phyloP scores from a whole-genome alignment of 345 rosid species.

The Populus pruinosa region DNA sequence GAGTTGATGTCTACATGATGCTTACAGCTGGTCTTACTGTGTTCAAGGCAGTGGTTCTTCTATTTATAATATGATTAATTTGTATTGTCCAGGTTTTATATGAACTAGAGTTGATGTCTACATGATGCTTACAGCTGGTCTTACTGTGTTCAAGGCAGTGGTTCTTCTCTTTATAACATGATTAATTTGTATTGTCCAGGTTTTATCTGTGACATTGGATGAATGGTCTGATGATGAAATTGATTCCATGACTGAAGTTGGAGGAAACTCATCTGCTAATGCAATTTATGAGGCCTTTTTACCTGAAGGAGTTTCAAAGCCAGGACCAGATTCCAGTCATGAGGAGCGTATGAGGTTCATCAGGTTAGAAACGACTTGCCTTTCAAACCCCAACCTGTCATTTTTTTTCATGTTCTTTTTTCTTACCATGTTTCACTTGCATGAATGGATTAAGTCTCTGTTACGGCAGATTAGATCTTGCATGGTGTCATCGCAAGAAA shows the following conservation, averaged over 20 bases:
- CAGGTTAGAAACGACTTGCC: conserved; percentile 42
- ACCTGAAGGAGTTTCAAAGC: conserved; percentile 78
- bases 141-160: background rate
- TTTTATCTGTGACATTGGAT: conserved; percentile 90
- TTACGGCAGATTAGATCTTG: conserved; percentile 10
- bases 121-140: background rate
- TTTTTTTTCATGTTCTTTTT: background rate
- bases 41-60: background rate
- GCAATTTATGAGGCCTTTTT: conserved; percentile 81
- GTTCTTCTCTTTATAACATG: background rate
- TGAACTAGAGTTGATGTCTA: background rate
- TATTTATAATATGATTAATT: background rate
- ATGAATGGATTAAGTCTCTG: background rate
- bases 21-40: background rate
- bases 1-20: background rate
- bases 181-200: conserved; percentile 40
- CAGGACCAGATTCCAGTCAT: conserved; percentile 71
- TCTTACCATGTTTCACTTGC: background rate
- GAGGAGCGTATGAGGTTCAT: conserved; percentile 75
- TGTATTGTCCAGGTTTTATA: conserved; percentile 59
- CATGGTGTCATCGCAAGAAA: background rate
- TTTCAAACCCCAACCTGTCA: background rate
- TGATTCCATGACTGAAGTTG: conserved; percentile 89
- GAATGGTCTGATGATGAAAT: conserved; percentile 93
- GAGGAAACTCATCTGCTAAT: conserved; percentile 90